Percentiles rank a stretch among this genome's conserved stretches.
phyloP scores from a whole-genome alignment of 2,329 filamentous ascomycete species.

The Endoconidiophora polonica region DNA sequence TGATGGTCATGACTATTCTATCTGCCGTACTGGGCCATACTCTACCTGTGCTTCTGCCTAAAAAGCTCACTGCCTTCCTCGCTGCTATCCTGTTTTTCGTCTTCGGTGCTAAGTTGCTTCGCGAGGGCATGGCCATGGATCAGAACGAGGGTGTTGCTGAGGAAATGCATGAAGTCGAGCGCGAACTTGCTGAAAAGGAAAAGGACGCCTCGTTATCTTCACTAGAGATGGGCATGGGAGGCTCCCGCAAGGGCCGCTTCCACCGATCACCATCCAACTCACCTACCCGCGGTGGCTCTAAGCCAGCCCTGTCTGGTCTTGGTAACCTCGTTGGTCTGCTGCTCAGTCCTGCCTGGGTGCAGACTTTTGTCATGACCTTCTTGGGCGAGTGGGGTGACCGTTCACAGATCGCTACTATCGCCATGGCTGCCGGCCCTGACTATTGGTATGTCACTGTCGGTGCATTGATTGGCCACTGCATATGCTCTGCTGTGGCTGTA shows the following conservation, averaged over 20 bases:
- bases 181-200: constrained; percentile 87
- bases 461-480: constrained; percentile 67
- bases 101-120: constrained; percentile 70
- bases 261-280: constrained; percentile 56
- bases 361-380: constrained; percentile 98
- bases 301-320: constrained; percentile 42
- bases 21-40: constrained; percentile 87
- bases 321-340: constrained; percentile 77
- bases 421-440: constrained; percentile 95
- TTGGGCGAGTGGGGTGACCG: constrained; percentile 95
- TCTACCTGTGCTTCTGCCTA: constrained; percentile 76
- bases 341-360: constrained; percentile 91
- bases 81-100: constrained; percentile 75
- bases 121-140: constrained; percentile 77
- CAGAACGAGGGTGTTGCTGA: constrained; percentile 82
- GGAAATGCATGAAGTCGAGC: constrained; percentile 94
- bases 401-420: constrained; percentile 94
- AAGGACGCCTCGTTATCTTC: constrained; percentile 50
- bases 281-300: constrained; percentile 28
- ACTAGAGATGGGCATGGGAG: constrained; percentile 63
- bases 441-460: constrained; percentile 98
- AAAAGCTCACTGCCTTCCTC: constrained; percentile 75
- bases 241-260: constrained; percentile 57
- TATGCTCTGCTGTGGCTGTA: constrained; percentile 84
- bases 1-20: constrained; percentile 87